These are phyloP conservation scores for Sistotremastrum niveocremeum DNA, from an alignment of 768 basidiomycete genomes.

Conservation along the genomic window DNA sequence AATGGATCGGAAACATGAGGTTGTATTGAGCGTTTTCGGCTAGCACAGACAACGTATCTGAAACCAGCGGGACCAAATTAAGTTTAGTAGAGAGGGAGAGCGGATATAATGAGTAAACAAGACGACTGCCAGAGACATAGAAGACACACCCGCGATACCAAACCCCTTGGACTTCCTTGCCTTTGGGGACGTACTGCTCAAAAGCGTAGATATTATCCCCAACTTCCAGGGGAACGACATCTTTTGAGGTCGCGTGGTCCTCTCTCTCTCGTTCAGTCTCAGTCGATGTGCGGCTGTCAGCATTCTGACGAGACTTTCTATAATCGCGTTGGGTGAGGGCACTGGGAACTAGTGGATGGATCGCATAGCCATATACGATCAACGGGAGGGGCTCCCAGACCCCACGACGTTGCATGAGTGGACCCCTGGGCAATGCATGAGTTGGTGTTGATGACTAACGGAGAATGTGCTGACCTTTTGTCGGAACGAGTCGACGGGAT, in stretches of 20 bases:
- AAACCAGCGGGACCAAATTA: slow-evolving; percentile 1
- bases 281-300: slow-evolving; percentile 37
- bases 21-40: slow-evolving; percentile 60
- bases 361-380: slow-evolving; percentile 85
- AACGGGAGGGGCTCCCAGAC: slow-evolving; percentile 52
- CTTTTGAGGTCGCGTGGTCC: slow-evolving; percentile 50
- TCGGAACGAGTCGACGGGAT: too few relatives aligned
- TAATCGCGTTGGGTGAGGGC: slow-evolving; percentile 35
- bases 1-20: slow-evolving; percentile 44
- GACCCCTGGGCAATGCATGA: too few relatives aligned
- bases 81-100: slow-evolving; percentile 4
- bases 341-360: slow-evolving; percentile 68
- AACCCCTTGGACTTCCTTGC: slow-evolving; percentile 60
- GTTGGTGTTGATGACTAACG: too few relatives aligned
- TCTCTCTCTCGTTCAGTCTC: slow-evolving; percentile 48
- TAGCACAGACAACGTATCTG: slow-evolving; percentile 81
- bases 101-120: neutral
- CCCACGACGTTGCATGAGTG: slow-evolving; percentile 21
- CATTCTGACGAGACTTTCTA: slow-evolving; percentile 7
- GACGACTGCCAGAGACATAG: slow-evolving; percentile 3
- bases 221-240: slow-evolving; percentile 79
- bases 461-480: too few relatives aligned
- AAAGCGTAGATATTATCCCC: slow-evolving; percentile 97
- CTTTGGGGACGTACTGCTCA: slow-evolving; percentile 69
- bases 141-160: slow-evolving; percentile 90